A percentile compares a stretch with the other conserved stretches of the same genome.
These are phyloP conservation scores for Starmerella etchellsii DNA, from an alignment of 805 yeast species.

Conservation along the genomic window DNA sequence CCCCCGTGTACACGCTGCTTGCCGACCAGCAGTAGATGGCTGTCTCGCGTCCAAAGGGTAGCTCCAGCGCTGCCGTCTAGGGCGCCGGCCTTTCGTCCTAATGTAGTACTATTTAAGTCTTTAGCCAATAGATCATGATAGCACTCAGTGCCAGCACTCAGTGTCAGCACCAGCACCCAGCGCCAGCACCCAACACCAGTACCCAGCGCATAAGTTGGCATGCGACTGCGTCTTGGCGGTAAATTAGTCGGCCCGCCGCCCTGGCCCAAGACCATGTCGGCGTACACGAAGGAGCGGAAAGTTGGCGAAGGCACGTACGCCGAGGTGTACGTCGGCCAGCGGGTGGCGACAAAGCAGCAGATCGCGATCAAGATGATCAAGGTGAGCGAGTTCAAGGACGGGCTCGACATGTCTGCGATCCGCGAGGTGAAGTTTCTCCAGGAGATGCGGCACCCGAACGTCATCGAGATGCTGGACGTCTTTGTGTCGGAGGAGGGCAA, in stretches of 20 bases:
- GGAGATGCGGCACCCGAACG: constrained; percentile 70
- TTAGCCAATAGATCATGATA: too few species aligned
- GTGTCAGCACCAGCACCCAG: too few species aligned
- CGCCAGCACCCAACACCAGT: too few species aligned
- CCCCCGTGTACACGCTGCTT: constrained; percentile 81
- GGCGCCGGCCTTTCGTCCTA: too few species aligned
- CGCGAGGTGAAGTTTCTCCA: constrained; percentile 83
- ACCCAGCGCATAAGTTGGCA: too few species aligned
- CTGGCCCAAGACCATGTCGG: too few species aligned
- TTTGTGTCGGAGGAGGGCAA: constrained; percentile 46
- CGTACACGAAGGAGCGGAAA: constrained; percentile 47
- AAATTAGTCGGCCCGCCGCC: too few species aligned
- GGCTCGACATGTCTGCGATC: constrained; percentile 93
- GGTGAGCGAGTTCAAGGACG: constrained; percentile 87
- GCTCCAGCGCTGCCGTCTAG: too few species aligned
- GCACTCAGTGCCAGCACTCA: too few species aligned
- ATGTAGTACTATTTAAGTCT: too few species aligned
- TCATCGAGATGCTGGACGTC: constrained; percentile 81
- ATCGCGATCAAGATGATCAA: constrained; percentile 95
- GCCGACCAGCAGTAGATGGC: constrained; percentile 49
- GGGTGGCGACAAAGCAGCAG: constrained; percentile 39
- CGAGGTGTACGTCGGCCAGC: constrained; percentile 69
- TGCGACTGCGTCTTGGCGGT: too few species aligned
- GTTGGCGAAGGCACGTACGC: constrained; percentile 99
- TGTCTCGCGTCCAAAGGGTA: too few species aligned